Conservation (phyloP, 2,329 filamentous ascomycete species). For the Fusarium phyllophilum region DNA sequence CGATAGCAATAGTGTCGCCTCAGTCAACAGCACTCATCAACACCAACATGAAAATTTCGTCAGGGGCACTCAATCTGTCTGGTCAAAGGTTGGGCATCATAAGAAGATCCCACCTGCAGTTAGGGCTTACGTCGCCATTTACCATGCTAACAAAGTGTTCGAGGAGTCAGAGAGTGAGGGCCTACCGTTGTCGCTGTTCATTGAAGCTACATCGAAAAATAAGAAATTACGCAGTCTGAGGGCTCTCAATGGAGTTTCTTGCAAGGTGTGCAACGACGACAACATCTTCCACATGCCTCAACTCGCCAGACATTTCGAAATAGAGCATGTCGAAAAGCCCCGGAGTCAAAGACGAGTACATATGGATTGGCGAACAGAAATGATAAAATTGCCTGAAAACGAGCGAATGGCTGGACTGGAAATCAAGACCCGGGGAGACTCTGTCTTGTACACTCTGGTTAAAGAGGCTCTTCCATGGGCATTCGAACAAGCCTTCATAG, state of each 20-base stretch:
- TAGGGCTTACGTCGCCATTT: slow-evolving; percentile 70
- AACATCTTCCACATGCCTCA: slow-evolving; percentile 65
- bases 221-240: slow-evolving; percentile 67
- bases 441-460: slow-evolving; percentile 49
- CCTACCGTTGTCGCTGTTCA: slow-evolving; percentile 67
- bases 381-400: slow-evolving; percentile 56
- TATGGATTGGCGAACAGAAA: slow-evolving; percentile 58
- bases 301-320: slow-evolving; percentile 68
- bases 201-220: slow-evolving; percentile 65
- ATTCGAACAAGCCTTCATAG: slow-evolving; percentile 38
- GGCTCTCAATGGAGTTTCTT: slow-evolving; percentile 63
- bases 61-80: slow-evolving; percentile 67
- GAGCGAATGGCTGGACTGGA: slow-evolving; percentile 45
- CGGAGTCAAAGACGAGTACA: slow-evolving; percentile 30
- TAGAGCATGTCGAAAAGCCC: slow-evolving; percentile 50
- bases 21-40: slow-evolving; percentile 48
- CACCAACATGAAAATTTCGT: slow-evolving; percentile 63
- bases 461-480: slow-evolving; percentile 52
- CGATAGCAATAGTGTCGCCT: neutral
- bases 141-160: slow-evolving; percentile 70
- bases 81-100: slow-evolving; percentile 68
- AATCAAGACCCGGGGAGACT: slow-evolving; percentile 45
- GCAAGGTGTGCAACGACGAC: slow-evolving; percentile 62
- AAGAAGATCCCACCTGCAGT: slow-evolving; percentile 70
- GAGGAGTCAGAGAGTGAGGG: slow-evolving; percentile 65